phyloP scores from a whole-genome alignment of 2,329 filamentous ascomycete species.

The Fusarium continuum region DNA sequence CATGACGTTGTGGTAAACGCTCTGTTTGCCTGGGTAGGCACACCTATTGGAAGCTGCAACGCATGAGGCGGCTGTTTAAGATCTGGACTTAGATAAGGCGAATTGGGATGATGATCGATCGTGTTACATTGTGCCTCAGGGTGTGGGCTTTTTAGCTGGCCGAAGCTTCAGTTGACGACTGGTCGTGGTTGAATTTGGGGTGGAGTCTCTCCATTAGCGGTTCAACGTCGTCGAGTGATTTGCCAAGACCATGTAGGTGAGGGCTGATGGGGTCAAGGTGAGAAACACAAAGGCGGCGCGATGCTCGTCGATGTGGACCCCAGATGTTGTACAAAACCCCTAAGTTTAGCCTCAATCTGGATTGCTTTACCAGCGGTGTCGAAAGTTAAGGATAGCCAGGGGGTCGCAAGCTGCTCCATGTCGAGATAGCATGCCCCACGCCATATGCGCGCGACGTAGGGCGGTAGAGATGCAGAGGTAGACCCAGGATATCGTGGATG shows the following conservation, averaged over 20 bases:
- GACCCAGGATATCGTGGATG: constrained; percentile 6
- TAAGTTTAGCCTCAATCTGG: constrained; percentile 25
- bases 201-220: neutral
- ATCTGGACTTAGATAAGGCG: constrained; percentile 30
- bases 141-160: constrained; percentile 8
- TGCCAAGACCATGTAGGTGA: neutral
- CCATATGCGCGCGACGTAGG: constrained; percentile 35
- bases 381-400: constrained; percentile 21
- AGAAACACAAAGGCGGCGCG: constrained; percentile 15
- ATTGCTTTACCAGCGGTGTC: constrained; percentile 29
- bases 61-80: constrained; percentile 27
- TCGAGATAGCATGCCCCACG: constrained; percentile 36
- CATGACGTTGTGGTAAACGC: constrained; percentile 8
- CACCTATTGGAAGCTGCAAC: constrained; percentile 23
- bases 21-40: constrained; percentile 10
- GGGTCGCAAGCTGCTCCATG: constrained; percentile 38
- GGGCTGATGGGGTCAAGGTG: constrained; percentile 2
- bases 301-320: constrained; percentile 14
- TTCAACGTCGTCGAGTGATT: constrained; percentile 7
- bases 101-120: constrained; percentile 32
- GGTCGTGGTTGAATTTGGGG: constrained; percentile 7
- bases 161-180: constrained; percentile 23
- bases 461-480: constrained; percentile 17
- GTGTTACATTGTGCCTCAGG: constrained; percentile 32
- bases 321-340: constrained; percentile 12